Base-by-base conservation (phyloP, 768 basidiomycete species). In the Russula emetica region DNA sequence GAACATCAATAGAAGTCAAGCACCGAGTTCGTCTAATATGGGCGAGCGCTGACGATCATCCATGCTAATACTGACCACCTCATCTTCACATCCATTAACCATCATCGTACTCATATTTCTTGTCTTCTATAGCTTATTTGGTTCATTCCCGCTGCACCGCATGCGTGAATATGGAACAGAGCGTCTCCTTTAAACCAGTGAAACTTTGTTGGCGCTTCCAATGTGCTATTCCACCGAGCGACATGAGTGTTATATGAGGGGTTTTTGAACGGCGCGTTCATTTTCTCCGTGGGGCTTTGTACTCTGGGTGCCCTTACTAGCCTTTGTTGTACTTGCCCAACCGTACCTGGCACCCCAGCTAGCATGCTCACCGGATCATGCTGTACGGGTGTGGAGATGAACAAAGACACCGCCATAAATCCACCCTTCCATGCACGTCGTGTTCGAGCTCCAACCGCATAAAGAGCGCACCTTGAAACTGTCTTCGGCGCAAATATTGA, bases 1-100 rank as follows among this genome's bases (percentile, higher is more conserved):
- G 79, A 84, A 80, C 72, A 84, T 79, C 73, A 84, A 84, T 83
- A 92, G 89, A 88, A 90, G 90, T 92, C 90, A 92, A 92, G 90
- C 89, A 78, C 90, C 86, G 85, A 92, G 63, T 47, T 60, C 54
- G 75, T 79, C 77, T 75, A 57, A 57, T 82, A 89, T 86, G 83
- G 74, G 76, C 78, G 71, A 74, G 78, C 88, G 87, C 88, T 79
- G 88, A 90, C 78, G 74, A 76, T 63, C 38, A 64, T 80, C 88
- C 90, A 92, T 92, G 90, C 90, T 92, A 92, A 92, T 92, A 81
- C 88, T 92, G 90, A 77, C 56, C 70, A 42, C 69, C 64, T 60
- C 63, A 60, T 61, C 62, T 51, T 44, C 51, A 60, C 32, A 63
- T 84, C 59, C 14, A 72, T 66, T 69, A 26, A 18, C 54, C 11